Base-by-base conservation (phyloP, 768 basidiomycete genomes). In the Phlebiopsis gigantea region DNA sequence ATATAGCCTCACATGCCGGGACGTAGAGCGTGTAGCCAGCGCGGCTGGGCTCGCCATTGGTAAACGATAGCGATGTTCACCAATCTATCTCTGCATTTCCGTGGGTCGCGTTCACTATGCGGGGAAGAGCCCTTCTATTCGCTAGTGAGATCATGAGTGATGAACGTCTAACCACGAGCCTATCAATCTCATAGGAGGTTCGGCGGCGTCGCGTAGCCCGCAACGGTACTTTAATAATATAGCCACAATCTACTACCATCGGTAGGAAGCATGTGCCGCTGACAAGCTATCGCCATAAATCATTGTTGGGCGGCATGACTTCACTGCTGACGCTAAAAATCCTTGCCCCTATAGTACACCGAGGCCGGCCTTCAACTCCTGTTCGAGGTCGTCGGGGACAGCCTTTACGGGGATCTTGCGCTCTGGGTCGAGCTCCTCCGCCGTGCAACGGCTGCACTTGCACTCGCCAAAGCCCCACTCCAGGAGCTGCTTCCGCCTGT, bases 1-100 rank as follows among this genome's bases (percentile, higher is more conserved):
- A 66, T 83, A 89, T 53, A 96, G 92, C 71, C 69, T 96, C 65
- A 96, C 94, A 1, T 96, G 90, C 67, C 78, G 93, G 52, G 88
- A 89, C 65, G 88, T 94, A 2, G 79, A 77, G 55, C 87, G 81
- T 64, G 85, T 91, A 47, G 70, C 68, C 22, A 66, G 54, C 25
- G 44, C 29, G 17, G 49, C 43, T 14, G 61, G 63, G 41, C 67
- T 66, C 54, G 62, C 64, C 3, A 64, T 70, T 57, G 57, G 64
- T 48, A 63, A 65, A 60, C 62, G 61, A 59, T 72, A 59, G 63
- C 22, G 25, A n/a, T 14, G 15, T 49, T 3, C 34, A 51, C 15
- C 34, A 15, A 48, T 8, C 15, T 24, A 26, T 22, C 26, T 19
- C 21, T 21, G 14, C 17, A 50, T 50, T 4, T 50, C 48, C 48